Evolutionary conservation across 345 rosid genomes (phyloP), one percentile per base, ranked within the genome.

Genomic region (Bruguiera parviflora): DNA sequence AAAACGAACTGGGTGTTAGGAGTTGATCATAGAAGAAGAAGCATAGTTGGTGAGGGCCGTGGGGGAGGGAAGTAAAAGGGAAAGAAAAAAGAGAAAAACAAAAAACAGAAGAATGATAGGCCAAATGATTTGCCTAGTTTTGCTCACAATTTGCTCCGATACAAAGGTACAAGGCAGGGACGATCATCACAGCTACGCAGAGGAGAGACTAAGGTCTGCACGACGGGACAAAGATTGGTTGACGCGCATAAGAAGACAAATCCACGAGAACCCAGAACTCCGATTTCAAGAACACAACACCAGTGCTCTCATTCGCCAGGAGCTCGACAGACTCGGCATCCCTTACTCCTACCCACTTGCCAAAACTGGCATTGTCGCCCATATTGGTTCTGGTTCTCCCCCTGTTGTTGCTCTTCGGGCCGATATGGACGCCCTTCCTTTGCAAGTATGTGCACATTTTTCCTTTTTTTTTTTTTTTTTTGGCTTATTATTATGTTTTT

Each of bases 231-330:
- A 73, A 65, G 84, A 82, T 16, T 94, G 96, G 96, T 76, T 91
- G 35, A 77, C 81, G 32, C 81, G 85, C 4, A 66, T 86, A 7
- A 77, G 96, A 73, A 82, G 98, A 77, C 86, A 76, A 70, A 83
- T 94, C 87, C 98, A 91, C 60, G 89, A 88, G 75, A 82, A 85
- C 72, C 97, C 98, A 51, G 97, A 94, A 79, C 91, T 89, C 67
- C 66, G 76, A 52, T 91, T 85, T 74, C 82, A 94, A 32, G 84
- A 89, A 63, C 80, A 88, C 90, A 65, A 81, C 68, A 91, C 97
- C 49, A 88, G 90, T 67, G 88, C 92, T 66, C 81, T 94, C 58
- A 73, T 89, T 69, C 90, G 93, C 65, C 64, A 51, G 18, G 74
- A 94, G 67, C 96, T 94, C 31, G 87, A 86, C 64, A 20, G 61